A percentile compares a stretch with the other conserved stretches of the same genome.
phyloP scores from a whole-genome alignment of 352 stramenopile genomes.

The Phytophthora macrochlamydospora region DNA sequence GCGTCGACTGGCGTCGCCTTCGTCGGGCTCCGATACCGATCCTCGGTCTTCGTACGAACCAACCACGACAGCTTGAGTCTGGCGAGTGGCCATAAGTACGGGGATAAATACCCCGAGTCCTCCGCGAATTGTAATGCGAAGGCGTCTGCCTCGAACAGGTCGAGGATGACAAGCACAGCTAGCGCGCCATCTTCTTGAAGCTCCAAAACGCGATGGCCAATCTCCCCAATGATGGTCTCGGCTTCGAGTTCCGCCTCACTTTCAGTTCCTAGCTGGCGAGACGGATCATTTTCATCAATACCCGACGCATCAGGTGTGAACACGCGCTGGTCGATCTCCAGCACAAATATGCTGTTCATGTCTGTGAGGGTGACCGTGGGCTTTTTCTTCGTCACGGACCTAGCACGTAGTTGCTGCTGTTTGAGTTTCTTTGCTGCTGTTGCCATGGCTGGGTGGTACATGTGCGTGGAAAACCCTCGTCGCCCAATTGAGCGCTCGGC shows the following conservation, averaged over 20 bases:
- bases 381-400: conserved; percentile 42
- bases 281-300: conserved; percentile 10
- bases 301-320: conserved; percentile 15
- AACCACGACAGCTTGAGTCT: conserved; percentile 22
- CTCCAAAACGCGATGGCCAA: conserved; percentile 56
- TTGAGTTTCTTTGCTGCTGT: conserved; percentile 37
- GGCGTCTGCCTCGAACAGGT: conserved; percentile 59
- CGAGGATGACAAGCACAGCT: conserved; percentile 62
- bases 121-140: conserved; percentile 57
- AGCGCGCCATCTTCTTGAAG: conserved; percentile 66
- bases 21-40: conserved; percentile 19
- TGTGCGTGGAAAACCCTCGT: conserved; percentile 57
- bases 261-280: conserved; percentile 8
- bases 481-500: conserved; percentile 19
- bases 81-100: conserved; percentile 59
- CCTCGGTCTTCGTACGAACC: conserved; percentile 21
- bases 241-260: conserved; percentile 38
- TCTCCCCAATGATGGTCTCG: conserved; percentile 45
- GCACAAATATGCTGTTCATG: conserved; percentile 47
- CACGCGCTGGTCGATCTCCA: conserved; percentile 49
- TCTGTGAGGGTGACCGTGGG: conserved; percentile 38
- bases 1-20: conserved; percentile 28
- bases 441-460: conserved; percentile 57
- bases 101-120: conserved; percentile 70
- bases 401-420: conserved; percentile 41